Evolutionary conservation across 305 asterid species (phyloP).

Genomic region (Withania somnifera): DNA sequence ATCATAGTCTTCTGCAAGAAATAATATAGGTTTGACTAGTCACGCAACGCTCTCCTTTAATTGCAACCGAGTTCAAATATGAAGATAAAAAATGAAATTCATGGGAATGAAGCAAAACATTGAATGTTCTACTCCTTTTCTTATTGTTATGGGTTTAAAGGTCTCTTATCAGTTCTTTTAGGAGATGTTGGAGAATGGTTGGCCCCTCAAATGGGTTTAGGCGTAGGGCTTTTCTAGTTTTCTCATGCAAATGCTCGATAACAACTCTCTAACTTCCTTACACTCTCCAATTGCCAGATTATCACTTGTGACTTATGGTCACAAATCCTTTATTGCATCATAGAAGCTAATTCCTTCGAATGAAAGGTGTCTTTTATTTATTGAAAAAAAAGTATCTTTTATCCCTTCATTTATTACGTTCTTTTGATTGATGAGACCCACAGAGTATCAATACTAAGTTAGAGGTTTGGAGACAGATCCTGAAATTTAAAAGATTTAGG

Average conservation of each 20-base stretch:
- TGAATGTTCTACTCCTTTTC: not conserved
- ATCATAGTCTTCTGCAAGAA: not conserved
- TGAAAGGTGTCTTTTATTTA: not conserved
- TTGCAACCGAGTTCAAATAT: not conserved
- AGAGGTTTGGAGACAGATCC: too few relatives aligned
- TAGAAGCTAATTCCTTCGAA: not conserved
- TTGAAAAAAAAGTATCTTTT: not conserved
- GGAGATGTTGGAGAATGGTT: not conserved
- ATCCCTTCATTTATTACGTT: not conserved
- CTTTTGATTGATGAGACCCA: too few relatives aligned
- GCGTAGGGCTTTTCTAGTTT: not conserved
- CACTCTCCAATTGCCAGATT: not conserved
- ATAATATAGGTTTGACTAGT: not conserved
- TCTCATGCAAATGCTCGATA: not conserved
- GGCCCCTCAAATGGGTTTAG: not conserved
- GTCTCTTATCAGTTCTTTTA: not conserved
- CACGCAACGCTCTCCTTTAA: not conserved
- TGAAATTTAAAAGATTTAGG: too few relatives aligned
- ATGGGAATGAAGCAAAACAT: too few relatives aligned
- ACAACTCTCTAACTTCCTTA: not conserved
- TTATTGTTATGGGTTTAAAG: not conserved
- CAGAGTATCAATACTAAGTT: too few relatives aligned
- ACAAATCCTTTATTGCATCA: not conserved
- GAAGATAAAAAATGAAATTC: too few relatives aligned
- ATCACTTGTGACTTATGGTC: not conserved